Conservation (phyloP, 305 asterid genomes). For the Solanum hybrid region DNA sequence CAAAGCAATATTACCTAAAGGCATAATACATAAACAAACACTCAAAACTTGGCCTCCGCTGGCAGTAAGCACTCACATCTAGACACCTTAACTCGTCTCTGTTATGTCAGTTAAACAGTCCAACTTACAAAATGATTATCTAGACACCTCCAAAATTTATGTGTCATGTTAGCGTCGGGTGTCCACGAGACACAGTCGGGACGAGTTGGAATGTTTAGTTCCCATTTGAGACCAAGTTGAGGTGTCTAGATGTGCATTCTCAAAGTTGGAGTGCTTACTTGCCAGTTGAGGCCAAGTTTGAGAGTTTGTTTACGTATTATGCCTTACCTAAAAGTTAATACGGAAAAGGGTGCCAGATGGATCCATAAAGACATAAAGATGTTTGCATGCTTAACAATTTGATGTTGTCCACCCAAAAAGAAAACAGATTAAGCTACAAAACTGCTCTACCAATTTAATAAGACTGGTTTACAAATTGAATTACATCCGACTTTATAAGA, state of each 20-base stretch:
- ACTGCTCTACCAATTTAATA: not conserved
- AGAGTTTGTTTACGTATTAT: not conserved
- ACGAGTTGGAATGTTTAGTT: not conserved
- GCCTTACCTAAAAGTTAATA: not conserved
- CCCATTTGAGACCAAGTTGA: not conserved
- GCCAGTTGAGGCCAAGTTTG: not conserved
- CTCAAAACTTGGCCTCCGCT: not conserved
- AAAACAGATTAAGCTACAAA: not conserved
- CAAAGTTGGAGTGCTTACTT: not conserved
- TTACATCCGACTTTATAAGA: not conserved
- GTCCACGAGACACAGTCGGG: not conserved
- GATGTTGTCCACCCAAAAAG: not conserved
- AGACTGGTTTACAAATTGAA: not conserved
- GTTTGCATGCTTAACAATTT: not conserved
- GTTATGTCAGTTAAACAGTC: not conserved
- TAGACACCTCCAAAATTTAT: not conserved
- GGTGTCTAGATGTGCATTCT: not conserved
- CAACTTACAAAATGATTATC: not conserved
- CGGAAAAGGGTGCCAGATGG: not conserved
- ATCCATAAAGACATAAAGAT: not conserved
- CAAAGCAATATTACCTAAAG: not conserved
- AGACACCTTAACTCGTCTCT: not conserved
- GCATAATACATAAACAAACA: not conserved
- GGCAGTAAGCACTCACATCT: not conserved
- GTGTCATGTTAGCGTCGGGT: not conserved